Base-by-base conservation (phyloP, 805 yeast genomes). In the Metschnikowia drakensbergensis region DNA sequence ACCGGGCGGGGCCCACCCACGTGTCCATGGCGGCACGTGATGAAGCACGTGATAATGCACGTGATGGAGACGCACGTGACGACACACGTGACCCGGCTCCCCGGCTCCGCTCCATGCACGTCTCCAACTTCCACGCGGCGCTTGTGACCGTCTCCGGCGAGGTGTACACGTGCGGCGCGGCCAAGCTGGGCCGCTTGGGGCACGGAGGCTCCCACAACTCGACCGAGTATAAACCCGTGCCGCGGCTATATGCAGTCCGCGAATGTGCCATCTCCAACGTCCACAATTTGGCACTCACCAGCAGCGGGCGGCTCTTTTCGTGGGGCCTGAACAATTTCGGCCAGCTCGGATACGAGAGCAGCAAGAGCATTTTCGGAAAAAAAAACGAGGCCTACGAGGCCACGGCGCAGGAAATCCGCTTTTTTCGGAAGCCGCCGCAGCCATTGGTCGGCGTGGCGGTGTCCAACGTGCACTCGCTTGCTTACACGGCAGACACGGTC, bases 241-340 rank as follows among this genome's bases (percentile, higher is more conserved):
- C 70, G 2, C 52, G 59, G n/a, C 59, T 64, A 6, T 42, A 32
- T 31, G n/a, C 39, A 13, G 48, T 66, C 5, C 53, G 48, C 37
- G 66, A 61, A 11, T 66, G 81, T 1, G 79, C 77, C 1, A 62
- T 82, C 0, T 82, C 89, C 45, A 80, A 81, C 55, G 85, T 86
- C 57, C 96, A 88, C 60, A 70, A 88, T 0, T 57, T 89, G 7
- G 84, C 78, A 0, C 55, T 86, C 22, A 77, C 85, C 0, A 58
- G 67, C 0, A 55, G 65, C 11, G 81, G 82, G 34, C 75, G 75
- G n/a, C 68, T 88, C 1, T 85, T 73, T 52, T 66, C 90, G 0
- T 91, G 96, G 96, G 97, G 97, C 0, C 73, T 81, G 51, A 88
- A 88, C 58, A 70, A 74, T 13, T 75, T 64, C 61, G 77, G 77